phyloP scores from a whole-genome alignment of 306 rosid genomes.

The Quercus aquifolioides region DNA sequence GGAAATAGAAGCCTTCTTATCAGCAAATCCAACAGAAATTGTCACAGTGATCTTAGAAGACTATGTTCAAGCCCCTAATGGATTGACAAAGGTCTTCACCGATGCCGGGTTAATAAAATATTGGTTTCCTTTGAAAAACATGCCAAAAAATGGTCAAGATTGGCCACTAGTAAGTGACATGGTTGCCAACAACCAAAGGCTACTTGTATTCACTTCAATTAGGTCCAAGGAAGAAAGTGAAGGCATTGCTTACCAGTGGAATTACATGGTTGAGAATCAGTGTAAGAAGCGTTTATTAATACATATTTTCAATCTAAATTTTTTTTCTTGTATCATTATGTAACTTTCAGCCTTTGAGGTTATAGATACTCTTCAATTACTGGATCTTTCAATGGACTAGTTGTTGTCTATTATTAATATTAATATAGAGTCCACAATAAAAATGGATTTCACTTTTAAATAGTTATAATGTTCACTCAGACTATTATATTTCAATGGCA shows the following conservation, averaged over 20 bases:
- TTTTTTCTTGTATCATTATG: background rate
- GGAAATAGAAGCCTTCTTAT: slow-evolving; percentile 69
- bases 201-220: slow-evolving; percentile 66
- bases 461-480: too few relatives aligned
- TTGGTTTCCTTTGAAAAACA: slow-evolving; percentile 71
- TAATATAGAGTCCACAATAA: too few relatives aligned
- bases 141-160: slow-evolving; percentile 72
- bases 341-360: background rate
- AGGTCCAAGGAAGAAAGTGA: slow-evolving; percentile 59
- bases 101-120: slow-evolving; percentile 67
- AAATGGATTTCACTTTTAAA: too few relatives aligned
- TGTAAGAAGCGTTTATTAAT: slow-evolving; percentile 37
- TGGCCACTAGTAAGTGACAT: slow-evolving; percentile 86
- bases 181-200: slow-evolving; percentile 76
- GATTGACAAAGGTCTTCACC: slow-evolving; percentile 69
- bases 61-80: slow-evolving; percentile 74
- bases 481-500: too few relatives aligned
- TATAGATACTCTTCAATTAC: too few relatives aligned
- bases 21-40: slow-evolving; percentile 67
- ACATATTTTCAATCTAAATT: background rate
- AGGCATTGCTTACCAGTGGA: slow-evolving; percentile 90
- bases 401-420: too few relatives aligned
- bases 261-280: slow-evolving; percentile 83
- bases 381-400: too few relatives aligned
- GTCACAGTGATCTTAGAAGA: slow-evolving; percentile 90